phyloP scores from a whole-genome alignment of 2,329 filamentous ascomycete genomes.

The Pyrenochaeta sp. region DNA sequence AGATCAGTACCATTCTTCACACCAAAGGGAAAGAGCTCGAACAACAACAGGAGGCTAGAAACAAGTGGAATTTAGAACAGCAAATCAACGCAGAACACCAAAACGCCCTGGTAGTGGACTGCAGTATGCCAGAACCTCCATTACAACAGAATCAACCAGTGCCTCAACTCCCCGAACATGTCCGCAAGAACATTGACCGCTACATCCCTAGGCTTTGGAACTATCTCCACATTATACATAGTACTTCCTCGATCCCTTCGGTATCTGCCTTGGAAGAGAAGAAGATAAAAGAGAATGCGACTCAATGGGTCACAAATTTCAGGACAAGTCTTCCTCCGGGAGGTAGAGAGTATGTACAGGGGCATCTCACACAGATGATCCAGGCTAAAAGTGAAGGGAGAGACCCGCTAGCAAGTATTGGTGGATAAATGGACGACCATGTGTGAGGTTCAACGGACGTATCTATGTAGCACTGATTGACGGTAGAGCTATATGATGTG shows the following conservation, averaged over 20 bases:
- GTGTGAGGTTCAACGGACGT: neutral
- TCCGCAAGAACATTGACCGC: conserved; percentile 4
- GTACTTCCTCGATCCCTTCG: neutral
- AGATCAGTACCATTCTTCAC: neutral
- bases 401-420: too few relatives aligned
- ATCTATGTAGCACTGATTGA: too few relatives aligned
- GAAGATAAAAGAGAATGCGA: neutral
- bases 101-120: too few relatives aligned
- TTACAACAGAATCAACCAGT: too few relatives aligned
- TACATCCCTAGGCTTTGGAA: conserved; percentile 4
- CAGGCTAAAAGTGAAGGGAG: neutral
- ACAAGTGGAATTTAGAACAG: too few relatives aligned
- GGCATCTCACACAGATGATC: neutral
- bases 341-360: neutral
- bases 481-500: too few relatives aligned
- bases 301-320: neutral
- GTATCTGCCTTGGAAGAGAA: neutral
- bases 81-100: too few relatives aligned
- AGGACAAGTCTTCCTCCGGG: neutral
- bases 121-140: too few relatives aligned
- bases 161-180: neutral
- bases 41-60: too few relatives aligned
- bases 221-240: neutral
- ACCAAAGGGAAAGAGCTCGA: too few relatives aligned
- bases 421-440: too few relatives aligned